A percentile compares a stretch with the other conserved stretches of the same genome.
Conservation (phyloP, 176 grass and related monocot genomes). For the Oryza meyeriana region DNA sequence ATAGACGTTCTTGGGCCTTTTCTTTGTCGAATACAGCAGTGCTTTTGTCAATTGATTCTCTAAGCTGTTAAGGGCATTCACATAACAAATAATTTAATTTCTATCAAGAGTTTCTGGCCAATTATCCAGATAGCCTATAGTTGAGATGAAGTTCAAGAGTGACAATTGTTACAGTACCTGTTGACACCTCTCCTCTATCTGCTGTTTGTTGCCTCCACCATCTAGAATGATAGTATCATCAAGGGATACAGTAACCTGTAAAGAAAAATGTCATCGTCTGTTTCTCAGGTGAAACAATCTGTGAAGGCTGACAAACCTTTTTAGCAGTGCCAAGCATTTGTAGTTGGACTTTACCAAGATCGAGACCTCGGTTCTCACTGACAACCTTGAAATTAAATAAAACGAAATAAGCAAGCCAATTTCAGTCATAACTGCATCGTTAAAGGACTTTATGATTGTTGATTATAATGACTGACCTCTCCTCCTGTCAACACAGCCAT, state of each 20-base stretch:
- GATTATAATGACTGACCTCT: constrained; percentile 49
- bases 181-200: constrained; percentile 77
- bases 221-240: constrained; percentile 82
- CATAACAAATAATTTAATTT: constrained; percentile 11
- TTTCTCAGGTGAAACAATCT: constrained; percentile 20
- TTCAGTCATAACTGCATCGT: background rate
- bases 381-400: constrained; percentile 62
- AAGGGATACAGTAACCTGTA: constrained; percentile 85
- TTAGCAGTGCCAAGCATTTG: constrained; percentile 96
- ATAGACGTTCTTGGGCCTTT: constrained; percentile 86
- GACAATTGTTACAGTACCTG: constrained; percentile 48
- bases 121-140: constrained; percentile 13
- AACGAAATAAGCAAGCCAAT: constrained; percentile 30
- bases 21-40: constrained; percentile 91
- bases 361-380: constrained; percentile 70
- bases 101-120: background rate
- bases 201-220: constrained; percentile 77
- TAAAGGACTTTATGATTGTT: constrained; percentile 23
- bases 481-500: constrained; percentile 84
- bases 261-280: constrained; percentile 28
- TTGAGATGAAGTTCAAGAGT: background rate
- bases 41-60: constrained; percentile 72
- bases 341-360: constrained; percentile 64
- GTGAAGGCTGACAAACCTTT: constrained; percentile 55
- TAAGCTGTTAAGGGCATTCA: constrained; percentile 58